Conservation (phyloP, 106 monocot genomes). For the Dendrobium huoshanense region DNA sequence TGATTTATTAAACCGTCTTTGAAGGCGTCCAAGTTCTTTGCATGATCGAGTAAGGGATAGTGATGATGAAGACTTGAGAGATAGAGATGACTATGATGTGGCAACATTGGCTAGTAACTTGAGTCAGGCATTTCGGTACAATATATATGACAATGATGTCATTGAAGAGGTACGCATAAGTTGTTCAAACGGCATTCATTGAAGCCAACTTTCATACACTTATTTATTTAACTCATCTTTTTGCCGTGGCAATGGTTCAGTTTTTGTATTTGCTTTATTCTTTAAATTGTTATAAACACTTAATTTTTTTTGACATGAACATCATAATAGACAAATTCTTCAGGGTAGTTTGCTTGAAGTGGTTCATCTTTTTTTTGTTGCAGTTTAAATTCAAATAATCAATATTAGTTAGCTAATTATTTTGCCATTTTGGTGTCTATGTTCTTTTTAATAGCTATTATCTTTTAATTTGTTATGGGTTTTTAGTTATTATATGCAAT, state of each 20-base stretch:
- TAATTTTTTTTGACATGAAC: neutral
- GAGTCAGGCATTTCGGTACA: slow-evolving; percentile 56
- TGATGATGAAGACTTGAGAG: slow-evolving; percentile 76
- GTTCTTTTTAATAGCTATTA: too few species aligned
- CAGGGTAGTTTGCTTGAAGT: neutral
- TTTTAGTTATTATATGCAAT: too few species aligned
- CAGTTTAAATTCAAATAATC: neutral
- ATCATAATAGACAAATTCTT: neutral
- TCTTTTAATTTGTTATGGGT: too few species aligned
- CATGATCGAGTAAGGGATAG: slow-evolving; percentile 39
- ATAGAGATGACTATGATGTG: slow-evolving; percentile 64
- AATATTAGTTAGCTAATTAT: neutral
- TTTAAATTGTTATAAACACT: neutral
- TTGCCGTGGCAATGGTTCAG: neutral
- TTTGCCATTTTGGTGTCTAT: neutral
- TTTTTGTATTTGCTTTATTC: neutral
- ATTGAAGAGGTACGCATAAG: slow-evolving; percentile 38
- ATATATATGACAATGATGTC: slow-evolving; percentile 45
- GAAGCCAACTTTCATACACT: neutral
- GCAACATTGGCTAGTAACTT: slow-evolving; percentile 71
- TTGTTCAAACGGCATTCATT: neutral
- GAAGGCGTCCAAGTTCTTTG: slow-evolving; percentile 23
- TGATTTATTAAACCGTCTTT: slow-evolving; percentile 8
- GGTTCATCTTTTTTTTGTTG: neutral
- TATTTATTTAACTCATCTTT: neutral